Evolutionary conservation across 768 basidiomycete genomes (phyloP).

Genomic region (Favolaschia claudopus): DNA sequence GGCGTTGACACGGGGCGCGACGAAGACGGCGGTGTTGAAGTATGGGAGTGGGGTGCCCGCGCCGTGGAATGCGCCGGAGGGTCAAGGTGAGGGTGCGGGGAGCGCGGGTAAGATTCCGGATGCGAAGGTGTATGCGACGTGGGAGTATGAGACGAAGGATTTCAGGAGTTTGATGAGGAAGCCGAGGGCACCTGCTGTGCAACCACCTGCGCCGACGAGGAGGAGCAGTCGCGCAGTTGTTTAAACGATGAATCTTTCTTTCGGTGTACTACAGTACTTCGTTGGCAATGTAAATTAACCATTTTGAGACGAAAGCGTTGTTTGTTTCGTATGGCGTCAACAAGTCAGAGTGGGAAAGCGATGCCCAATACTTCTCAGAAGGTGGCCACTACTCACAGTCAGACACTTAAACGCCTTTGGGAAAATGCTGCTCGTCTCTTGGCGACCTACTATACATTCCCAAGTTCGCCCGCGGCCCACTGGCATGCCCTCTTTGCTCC

Average conservation of each 20-base stretch:
- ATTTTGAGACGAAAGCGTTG: too few species aligned
- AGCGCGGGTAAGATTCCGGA: slow-evolving; percentile 50
- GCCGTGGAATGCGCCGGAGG: slow-evolving; percentile 58
- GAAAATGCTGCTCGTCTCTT: too few species aligned
- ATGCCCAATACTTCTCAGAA: too few species aligned
- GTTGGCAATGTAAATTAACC: too few species aligned
- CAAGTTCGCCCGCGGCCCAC: too few species aligned
- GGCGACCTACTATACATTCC: too few species aligned
- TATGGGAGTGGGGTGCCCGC: slow-evolving; percentile 59
- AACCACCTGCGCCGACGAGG: not conserved
- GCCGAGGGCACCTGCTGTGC: slow-evolving; percentile 2
- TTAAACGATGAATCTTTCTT: not conserved
- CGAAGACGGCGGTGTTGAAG: slow-evolving; percentile 51
- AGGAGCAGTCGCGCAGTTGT: slow-evolving; percentile 17
- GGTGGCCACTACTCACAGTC: too few species aligned
- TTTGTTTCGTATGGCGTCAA: too few species aligned
- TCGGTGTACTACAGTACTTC: too few species aligned
- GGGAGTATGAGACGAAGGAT: slow-evolving; percentile 64
- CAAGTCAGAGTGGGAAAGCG: too few species aligned
- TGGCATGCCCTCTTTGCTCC: too few species aligned
- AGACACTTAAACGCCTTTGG: too few species aligned
- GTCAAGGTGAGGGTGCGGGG: slow-evolving; percentile 40
- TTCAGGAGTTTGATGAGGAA: slow-evolving; percentile 44
- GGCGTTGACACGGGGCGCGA: slow-evolving; percentile 60
- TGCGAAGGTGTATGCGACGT: slow-evolving; percentile 61